Evolutionary conservation across 257 asterid species (phyloP), one percentile per base, ranked within the genome.

Genomic region (Buddleja alternifolia): DNA sequence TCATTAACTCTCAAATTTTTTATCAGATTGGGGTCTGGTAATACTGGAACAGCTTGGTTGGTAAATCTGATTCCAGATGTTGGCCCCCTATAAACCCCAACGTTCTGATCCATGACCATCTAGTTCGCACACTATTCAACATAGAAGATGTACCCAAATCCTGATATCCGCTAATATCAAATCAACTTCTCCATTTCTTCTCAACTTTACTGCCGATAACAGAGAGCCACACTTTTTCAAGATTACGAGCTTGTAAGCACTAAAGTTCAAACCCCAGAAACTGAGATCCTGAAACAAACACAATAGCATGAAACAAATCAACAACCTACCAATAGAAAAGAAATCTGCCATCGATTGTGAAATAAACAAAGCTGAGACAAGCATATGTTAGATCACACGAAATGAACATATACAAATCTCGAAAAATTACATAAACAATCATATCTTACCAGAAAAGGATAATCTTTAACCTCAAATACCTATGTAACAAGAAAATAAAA

Each of bases 81-180:
- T 12, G 58, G 58, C 58, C 73, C 76, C 63, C 37, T 46, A 57
- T 66, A 42, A 47, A 66, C 69, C 39, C 52, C 48, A 51, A 52
- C 62, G 39, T 78, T 76, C 48, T 76, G 81, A 76, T 84, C 90
- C 93, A 84, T 80, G 76, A 76, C 78, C 88, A 83, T 83, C 55
- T 76, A 81, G 57, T 39, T 67, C 16, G 41, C 23, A 60, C 11
- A 61, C 53, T 10, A 25, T 42, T 53, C 20, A 52, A 16, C 60
- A 41, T 25, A 25, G 36, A 69, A 15, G 32, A 40, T 36, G 7
- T 3, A 60, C 73, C 20, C 54, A 60, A 68, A 11, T 8, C 62
- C 63, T 59, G 47, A 0, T 61, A 25, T 7, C 34, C 37, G 16
- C 14, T 52, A 44, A 56, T 46, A 52, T 29, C 17, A 71, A 60